phyloP scores from a whole-genome alignment of 2,329 filamentous ascomycete species.

The Ceratocystis huliohia region DNA sequence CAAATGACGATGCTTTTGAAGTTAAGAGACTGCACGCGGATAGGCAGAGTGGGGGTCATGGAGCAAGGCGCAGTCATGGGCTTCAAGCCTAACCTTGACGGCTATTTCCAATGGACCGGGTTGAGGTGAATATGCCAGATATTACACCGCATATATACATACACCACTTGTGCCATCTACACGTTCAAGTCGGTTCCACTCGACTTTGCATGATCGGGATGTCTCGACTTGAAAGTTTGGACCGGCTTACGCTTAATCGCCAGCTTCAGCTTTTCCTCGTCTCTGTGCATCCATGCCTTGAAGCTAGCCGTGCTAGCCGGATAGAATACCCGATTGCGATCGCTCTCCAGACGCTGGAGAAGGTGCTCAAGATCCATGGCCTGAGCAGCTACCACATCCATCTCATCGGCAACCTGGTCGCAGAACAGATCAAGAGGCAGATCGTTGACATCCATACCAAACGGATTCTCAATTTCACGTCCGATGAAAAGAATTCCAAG shows the following conservation, averaged over 20 bases:
- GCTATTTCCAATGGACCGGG: background rate
- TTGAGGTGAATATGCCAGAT: background rate
- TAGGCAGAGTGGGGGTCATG: background rate
- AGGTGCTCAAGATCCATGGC: slow-evolving; percentile 28
- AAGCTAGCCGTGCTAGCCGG: slow-evolving; percentile 36
- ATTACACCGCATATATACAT: background rate
- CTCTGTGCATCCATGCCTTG: slow-evolving; percentile 31
- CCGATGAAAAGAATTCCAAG: slow-evolving; percentile 63
- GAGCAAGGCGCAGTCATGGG: background rate
- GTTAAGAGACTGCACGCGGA: background rate
- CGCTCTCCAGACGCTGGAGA: slow-evolving; percentile 27
- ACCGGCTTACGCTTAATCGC: slow-evolving; percentile 33
- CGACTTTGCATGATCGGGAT: slow-evolving; percentile 13
- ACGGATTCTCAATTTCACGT: slow-evolving; percentile 73
- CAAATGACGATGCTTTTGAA: background rate
- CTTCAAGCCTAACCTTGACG: background rate
- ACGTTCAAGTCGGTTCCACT: slow-evolving; percentile 17
- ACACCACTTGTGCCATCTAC: background rate
- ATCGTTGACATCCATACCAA: slow-evolving; percentile 74
- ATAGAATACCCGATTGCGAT: slow-evolving; percentile 42
- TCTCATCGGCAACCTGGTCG: slow-evolving; percentile 57
- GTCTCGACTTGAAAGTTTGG: slow-evolving; percentile 26
- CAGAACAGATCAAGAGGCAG: slow-evolving; percentile 66
- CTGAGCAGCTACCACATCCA: slow-evolving; percentile 56
- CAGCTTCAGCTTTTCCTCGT: slow-evolving; percentile 31